A percentile compares a stretch with the other conserved stretches of the same genome.
Evolutionary conservation across 2,329 filamentous ascomycete genomes (phyloP).

Genomic region (Ophiostoma piceae): DNA sequence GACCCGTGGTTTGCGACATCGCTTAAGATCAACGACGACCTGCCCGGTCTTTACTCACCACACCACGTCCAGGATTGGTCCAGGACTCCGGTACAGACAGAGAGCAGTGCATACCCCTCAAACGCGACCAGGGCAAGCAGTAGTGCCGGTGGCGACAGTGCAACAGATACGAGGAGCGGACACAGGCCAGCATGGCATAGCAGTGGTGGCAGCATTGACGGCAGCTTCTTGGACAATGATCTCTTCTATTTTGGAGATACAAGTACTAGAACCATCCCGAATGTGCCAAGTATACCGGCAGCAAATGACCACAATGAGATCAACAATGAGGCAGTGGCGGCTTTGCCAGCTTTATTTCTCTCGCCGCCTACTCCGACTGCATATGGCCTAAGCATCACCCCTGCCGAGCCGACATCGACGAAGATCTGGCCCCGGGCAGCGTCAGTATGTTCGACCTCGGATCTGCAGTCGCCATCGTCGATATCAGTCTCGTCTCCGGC

Average conservation of each 20-base stretch:
- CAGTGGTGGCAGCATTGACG: neutral
- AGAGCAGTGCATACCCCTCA: neutral
- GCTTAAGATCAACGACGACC: neutral
- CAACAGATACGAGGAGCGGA: neutral
- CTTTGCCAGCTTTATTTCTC: neutral
- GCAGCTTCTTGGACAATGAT: neutral
- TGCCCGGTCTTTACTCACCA: neutral
- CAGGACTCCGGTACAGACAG: neutral
- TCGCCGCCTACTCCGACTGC: slow-evolving; percentile 1
- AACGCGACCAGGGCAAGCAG: neutral
- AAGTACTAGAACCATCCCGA: neutral
- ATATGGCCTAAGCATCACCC: neutral
- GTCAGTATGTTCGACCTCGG: neutral
- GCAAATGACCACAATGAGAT: neutral
- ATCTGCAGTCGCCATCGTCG: neutral
- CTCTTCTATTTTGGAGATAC: neutral
- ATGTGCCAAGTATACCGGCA: neutral
- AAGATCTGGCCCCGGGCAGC: neutral
- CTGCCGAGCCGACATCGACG: neutral
- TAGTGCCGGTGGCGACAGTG: neutral
- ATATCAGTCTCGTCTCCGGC: neutral
- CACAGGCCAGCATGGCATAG: neutral
- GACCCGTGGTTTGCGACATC: neutral
- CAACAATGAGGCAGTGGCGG: neutral
- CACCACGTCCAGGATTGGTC: neutral